Evolutionary conservation across 169 alveolate genomes (phyloP).

Genomic region (Cryptosporidium meleagridis): DNA sequence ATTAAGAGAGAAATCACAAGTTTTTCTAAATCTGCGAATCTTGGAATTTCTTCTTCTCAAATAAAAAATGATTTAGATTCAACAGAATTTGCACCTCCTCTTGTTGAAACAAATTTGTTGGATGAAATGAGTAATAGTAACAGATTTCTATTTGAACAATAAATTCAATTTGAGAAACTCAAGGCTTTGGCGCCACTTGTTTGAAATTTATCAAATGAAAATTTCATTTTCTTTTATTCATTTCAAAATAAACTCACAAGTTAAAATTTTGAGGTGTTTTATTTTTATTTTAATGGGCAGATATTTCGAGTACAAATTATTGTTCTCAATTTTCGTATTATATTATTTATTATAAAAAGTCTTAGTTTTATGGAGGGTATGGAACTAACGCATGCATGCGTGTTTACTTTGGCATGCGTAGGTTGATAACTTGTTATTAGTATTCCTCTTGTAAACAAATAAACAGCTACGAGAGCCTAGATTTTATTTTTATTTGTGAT

Average conservation of each 20-base stretch:
- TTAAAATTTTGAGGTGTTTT: background rate
- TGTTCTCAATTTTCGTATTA: background rate
- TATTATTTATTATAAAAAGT: no score
- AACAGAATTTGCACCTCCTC: constrained; percentile 65
- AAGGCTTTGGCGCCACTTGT: background rate
- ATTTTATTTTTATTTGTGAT: background rate
- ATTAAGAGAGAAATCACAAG: constrained; percentile 44
- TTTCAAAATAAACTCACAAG: background rate
- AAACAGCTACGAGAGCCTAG: no score
- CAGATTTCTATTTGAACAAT: constrained; percentile 48
- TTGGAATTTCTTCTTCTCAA: constrained; percentile 63
- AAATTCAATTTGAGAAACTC: background rate
- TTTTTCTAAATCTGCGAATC: background rate
- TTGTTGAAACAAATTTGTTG: constrained; percentile 50
- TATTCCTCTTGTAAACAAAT: background rate
- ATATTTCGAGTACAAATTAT: background rate
- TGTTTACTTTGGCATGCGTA: background rate
- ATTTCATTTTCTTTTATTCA: no score
- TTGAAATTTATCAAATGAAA: background rate
- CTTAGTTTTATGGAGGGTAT: background rate
- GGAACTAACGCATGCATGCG: background rate
- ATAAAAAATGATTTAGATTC: constrained; percentile 24
- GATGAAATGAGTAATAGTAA: constrained; percentile 38
- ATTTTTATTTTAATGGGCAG: background rate
- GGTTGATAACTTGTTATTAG: background rate